phyloP scores from a whole-genome alignment of 331 rosid species.

The Quercus tomentella region DNA sequence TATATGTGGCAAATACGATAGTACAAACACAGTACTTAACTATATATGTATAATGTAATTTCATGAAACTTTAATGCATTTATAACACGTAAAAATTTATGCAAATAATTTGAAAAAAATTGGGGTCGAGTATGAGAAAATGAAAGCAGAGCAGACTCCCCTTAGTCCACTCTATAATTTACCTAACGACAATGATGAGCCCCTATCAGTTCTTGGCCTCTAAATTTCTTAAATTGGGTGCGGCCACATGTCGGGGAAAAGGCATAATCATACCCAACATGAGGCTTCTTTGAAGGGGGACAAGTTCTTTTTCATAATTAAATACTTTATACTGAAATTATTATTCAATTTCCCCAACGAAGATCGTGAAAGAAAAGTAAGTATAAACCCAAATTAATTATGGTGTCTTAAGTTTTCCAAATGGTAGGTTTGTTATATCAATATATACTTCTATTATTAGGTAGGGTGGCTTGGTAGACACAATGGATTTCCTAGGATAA shows the following conservation, averaged over 20 bases:
- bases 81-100: too few relatives aligned
- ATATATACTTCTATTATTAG: background rate
- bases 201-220: background rate
- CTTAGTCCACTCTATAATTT: too few relatives aligned
- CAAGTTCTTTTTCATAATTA: constrained; percentile 22
- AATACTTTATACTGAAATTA: constrained; percentile 5
- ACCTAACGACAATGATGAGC: background rate
- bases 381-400: background rate
- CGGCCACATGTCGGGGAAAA: constrained; percentile 47
- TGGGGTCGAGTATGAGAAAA: background rate
- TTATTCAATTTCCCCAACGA: constrained; percentile 13
- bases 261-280: constrained; percentile 26
- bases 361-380: background rate
- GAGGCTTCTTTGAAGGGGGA: constrained; percentile 31
- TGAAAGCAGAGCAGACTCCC: background rate
- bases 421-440: background rate
- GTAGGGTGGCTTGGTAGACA: too few relatives aligned
- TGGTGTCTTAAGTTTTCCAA: background rate
- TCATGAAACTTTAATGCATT: too few relatives aligned
- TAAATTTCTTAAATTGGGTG: constrained; percentile 22
- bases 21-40: too few relatives aligned
- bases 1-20: too few relatives aligned
- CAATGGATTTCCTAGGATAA: background rate
- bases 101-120: too few relatives aligned
- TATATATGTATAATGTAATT: too few relatives aligned